Evolutionary conservation across 306 rosid genomes (phyloP), one percentile per base, ranked within the genome.

Genomic region (Hylodesmum podocarpum): DNA sequence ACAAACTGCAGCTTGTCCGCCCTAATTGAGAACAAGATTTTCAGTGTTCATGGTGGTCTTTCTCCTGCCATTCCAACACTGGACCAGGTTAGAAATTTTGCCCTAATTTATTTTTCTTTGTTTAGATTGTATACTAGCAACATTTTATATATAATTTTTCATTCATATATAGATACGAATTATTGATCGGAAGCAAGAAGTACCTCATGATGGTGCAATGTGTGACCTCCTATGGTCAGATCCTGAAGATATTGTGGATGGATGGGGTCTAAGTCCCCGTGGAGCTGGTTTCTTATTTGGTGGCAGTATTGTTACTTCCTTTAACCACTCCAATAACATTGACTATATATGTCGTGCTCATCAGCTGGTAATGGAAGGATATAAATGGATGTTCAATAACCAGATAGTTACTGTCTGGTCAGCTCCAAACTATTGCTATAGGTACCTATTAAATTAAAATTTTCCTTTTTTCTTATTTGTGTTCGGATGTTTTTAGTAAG

Each of bases 391-490:
- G 99, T 96, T 96, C 78, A 91, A 93, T 84, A 83, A 85, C 76
- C 99, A 96, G 94, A 96, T 96, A 80, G 98, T 96, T 51, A 96
- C 99, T 36, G 99, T 96, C 14, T 96, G 99, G 99, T 96, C 99
- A 33, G 99, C 99, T 74, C 99, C 98, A 50, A 96, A 96, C 89
- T 96, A 96, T 83, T 96, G 99, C 78, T 93, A 96, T 88, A 96
- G 99, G 99, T 93, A 79, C 8, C 3, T 47, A 70, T 25, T 21
- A 71, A 57, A 73, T 64, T 73, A 43, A 39, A 70, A 74, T 61
- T 46, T n/a, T n/a, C n/a, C n/a, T 40, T 66, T 66, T 55, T 36
- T 33, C 4, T 29, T 74, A 39, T 58, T 53, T 33, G 59, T 27
- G 59, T 62, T 75, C 37, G 37, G 5, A 43, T 72, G 76, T 70